Conservation (phyloP, 2,329 filamentous ascomycete genomes). For the Venturia effusa region DNA sequence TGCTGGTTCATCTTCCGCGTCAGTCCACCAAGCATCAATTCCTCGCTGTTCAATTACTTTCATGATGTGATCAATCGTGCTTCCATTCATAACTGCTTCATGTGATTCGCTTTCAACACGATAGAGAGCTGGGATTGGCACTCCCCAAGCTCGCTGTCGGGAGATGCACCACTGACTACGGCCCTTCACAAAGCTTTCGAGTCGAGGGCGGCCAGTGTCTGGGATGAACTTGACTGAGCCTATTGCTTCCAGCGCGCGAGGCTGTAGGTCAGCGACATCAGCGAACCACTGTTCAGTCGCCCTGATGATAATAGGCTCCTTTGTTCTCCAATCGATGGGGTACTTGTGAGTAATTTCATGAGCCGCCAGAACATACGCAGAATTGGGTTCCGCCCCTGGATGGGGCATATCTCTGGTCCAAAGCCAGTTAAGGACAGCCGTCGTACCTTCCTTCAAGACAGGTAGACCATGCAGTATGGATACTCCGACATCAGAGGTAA, state of each 20-base stretch:
- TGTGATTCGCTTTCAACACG: conserved; percentile 48
- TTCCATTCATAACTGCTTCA: conserved; percentile 64
- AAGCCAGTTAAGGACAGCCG: conserved; percentile 60
- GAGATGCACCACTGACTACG: conserved; percentile 98
- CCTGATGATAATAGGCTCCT: conserved; percentile 78
- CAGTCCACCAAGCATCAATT: conserved; percentile 92
- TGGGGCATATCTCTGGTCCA: neutral
- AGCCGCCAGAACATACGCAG: conserved; percentile 46
- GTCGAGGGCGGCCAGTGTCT: conserved; percentile 56
- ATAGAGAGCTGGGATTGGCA: conserved; percentile 88
- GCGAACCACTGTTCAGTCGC: conserved; percentile 98
- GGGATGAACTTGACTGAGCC: conserved; percentile 69
- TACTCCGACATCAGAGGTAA: conserved; percentile 70
- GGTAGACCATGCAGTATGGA: conserved; percentile 54
- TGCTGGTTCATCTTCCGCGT: conserved; percentile 58
- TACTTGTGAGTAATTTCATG: conserved; percentile 82
- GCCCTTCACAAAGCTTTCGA: conserved; percentile 77
- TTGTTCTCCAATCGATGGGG: conserved; percentile 95
- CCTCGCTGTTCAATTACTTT: conserved; percentile 64
- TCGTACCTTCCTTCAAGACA: conserved; percentile 60
- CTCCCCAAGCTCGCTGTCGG: conserved; percentile 88
- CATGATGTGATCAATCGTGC: conserved; percentile 78
- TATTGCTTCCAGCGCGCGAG: conserved; percentile 58
- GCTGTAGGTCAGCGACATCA: conserved; percentile 75
- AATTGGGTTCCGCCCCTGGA: neutral